Percentiles rank a stretch among this genome's conserved stretches.
Conservation (phyloP, 1,284 basidiomycete genomes). For the Anthracocystis panici-leucophaei region DNA sequence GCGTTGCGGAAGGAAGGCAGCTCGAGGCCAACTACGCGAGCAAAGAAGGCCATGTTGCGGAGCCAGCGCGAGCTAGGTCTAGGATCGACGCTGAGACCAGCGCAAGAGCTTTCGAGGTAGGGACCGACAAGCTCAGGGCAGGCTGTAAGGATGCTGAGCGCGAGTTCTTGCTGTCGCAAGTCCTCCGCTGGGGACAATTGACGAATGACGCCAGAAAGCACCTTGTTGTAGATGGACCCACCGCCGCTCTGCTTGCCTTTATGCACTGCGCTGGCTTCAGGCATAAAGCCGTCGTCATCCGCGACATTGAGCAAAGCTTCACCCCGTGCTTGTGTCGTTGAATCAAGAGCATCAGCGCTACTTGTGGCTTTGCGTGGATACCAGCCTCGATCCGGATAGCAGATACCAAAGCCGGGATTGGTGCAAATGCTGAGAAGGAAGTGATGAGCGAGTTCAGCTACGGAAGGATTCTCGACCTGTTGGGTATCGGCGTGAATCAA, state of each 20-base stretch:
- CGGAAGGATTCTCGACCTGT: conserved; percentile 38
- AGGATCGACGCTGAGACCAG: conserved; percentile 83
- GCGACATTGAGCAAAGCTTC: conserved; percentile 9
- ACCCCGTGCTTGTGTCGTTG: conserved; percentile 21
- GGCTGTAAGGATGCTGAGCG: conserved; percentile 79
- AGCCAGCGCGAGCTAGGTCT: conserved; percentile 89
- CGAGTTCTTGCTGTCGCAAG: conserved; percentile 84
- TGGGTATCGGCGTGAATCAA: conserved; percentile 34
- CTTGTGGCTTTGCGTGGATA: conserved; percentile 73
- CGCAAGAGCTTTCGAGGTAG: conserved; percentile 72
- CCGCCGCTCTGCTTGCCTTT: conserved; percentile 22
- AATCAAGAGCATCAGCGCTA: not conserved
- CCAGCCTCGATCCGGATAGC: conserved; percentile 91
- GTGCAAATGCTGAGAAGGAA: conserved; percentile 89
- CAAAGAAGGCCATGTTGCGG: conserved; percentile 84
- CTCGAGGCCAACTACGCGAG: conserved; percentile 80
- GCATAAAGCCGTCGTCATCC: conserved; percentile 58
- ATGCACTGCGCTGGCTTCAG: conserved; percentile 71
- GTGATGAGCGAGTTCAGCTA: conserved; percentile 85
- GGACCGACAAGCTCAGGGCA: conserved; percentile 88
- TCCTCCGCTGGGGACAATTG: conserved; percentile 84
- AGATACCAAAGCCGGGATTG: conserved; percentile 83
- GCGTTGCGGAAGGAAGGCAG: conserved; percentile 75
- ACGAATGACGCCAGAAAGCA: conserved; percentile 81
- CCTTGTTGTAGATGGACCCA: conserved; percentile 80